These are phyloP conservation scores for Mycena epipterygia DNA, from an alignment of 768 basidiomycete genomes.

Conservation along the genomic window DNA sequence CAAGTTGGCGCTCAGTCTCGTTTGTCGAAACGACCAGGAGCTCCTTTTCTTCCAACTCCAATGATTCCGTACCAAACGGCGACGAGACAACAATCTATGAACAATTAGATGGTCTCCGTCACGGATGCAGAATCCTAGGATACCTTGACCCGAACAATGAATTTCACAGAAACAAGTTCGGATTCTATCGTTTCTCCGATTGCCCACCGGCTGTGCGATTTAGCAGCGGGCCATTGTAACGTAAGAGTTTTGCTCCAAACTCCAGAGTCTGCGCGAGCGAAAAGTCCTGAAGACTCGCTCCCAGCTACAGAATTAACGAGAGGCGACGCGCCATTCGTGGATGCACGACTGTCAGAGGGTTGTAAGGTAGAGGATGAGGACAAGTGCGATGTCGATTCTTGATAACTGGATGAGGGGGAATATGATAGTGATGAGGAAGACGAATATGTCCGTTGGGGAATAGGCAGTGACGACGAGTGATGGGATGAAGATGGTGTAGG, in stretches of 20 bases:
- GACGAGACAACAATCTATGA: conserved; percentile 64
- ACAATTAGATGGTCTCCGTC: conserved; percentile 27
- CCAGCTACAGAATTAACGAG: conserved; percentile 67
- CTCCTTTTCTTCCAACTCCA: conserved; percentile 80
- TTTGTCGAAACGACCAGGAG: conserved; percentile 78
- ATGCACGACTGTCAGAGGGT: conserved; percentile 20
- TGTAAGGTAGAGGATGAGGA: conserved; percentile 37
- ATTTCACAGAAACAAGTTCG: conserved; percentile 73
- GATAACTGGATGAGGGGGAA: conserved; percentile 33
- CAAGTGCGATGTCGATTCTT: conserved; percentile 30
- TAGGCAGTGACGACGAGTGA: conserved; percentile 32
- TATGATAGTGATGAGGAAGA: conserved; percentile 46
- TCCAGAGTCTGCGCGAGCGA: conserved; percentile 68
- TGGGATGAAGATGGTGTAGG: conserved; percentile 38
- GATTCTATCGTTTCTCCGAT: conserved; percentile 84
- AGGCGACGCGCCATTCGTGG: conserved; percentile 15
- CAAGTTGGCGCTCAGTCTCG: conserved; percentile 75
- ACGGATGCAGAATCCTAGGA: conserved; percentile 33
- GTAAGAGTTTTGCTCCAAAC: conserved; percentile 76
- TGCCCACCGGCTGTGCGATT: conserved; percentile 81
- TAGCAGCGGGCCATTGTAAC: conserved; percentile 79
- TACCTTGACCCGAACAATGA: conserved; percentile 81
- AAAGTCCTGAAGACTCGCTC: conserved; percentile 70
- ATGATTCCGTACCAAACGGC: conserved; percentile 71
- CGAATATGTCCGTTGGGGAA: conserved; percentile 48